These are phyloP conservation scores for Candida wancherniae DNA, from an alignment of 805 yeast genomes.

Conservation along the genomic window DNA sequence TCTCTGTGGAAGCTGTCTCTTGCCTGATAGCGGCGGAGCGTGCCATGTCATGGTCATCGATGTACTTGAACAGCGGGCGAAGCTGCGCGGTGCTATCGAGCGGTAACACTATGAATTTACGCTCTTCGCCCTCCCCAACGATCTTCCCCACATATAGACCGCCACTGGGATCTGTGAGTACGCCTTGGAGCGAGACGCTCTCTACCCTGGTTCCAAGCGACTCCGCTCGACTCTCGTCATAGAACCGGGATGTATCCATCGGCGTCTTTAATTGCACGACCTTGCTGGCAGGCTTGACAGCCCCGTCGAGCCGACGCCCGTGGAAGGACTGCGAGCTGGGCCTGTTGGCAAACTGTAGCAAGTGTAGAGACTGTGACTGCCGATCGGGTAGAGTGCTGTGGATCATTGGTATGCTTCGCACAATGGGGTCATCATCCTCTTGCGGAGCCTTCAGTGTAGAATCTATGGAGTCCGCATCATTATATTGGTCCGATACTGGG, in stretches of 20 bases:
- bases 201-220: slow-evolving; percentile 59
- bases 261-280: slow-evolving; percentile 76
- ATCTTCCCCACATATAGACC: slow-evolving; percentile 35
- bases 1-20: slow-evolving; percentile 24
- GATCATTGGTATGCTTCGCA: slow-evolving; percentile 35
- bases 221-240: slow-evolving; percentile 57
- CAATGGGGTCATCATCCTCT: slow-evolving; percentile 33
- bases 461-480: slow-evolving; percentile 1
- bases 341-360: slow-evolving; percentile 44
- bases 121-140: slow-evolving; percentile 16
- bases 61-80: slow-evolving; percentile 75
- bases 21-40: slow-evolving; percentile 37
- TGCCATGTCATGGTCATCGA: slow-evolving; percentile 54
- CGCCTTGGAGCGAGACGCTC: slow-evolving; percentile 67
- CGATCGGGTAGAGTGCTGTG: slow-evolving; percentile 23
- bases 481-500: slow-evolving; percentile 1
- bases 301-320: slow-evolving; percentile 33
- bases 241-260: slow-evolving; percentile 60
- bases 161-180: slow-evolving; percentile 51
- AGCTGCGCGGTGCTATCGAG: slow-evolving; percentile 68
- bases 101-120: slow-evolving; percentile 57
- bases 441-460: too few species aligned
- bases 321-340: slow-evolving; percentile 39
- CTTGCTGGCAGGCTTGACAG: slow-evolving; percentile 58
- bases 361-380: slow-evolving; percentile 27